Conservation (phyloP, 768 basidiomycete genomes). For the Mycena metata region DNA sequence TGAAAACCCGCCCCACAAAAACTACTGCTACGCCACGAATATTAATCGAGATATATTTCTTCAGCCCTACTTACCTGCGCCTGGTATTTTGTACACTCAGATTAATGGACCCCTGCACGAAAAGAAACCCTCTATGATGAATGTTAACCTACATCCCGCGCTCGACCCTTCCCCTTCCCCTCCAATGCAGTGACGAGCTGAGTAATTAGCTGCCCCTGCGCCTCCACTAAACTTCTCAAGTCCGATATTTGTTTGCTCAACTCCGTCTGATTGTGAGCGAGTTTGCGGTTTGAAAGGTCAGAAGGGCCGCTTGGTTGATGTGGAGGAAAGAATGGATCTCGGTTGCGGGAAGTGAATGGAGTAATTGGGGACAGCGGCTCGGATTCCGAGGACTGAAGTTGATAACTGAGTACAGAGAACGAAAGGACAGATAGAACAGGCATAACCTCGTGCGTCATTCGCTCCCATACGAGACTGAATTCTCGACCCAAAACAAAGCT, state of each 20-base stretch:
- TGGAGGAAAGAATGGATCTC: slow-evolving; percentile 32
- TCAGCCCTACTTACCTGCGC: no score
- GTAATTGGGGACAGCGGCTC: slow-evolving; percentile 39
- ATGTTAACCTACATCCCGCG: slow-evolving; percentile 13
- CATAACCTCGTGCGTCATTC: slow-evolving; percentile 71
- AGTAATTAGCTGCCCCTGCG: slow-evolving; percentile 67
- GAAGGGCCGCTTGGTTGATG: slow-evolving; percentile 35
- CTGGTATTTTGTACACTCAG: slow-evolving; percentile 14
- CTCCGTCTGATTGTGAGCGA: slow-evolving; percentile 76
- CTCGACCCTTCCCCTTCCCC: slow-evolving; percentile 42
- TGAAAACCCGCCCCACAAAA: slow-evolving; percentile 11
- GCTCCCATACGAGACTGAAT: slow-evolving; percentile 92
- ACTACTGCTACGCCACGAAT: slow-evolving; percentile 24
- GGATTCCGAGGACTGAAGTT: slow-evolving; percentile 22
- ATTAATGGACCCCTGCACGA: no score
- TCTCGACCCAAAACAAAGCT: slow-evolving; percentile 93
- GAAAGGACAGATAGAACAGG: slow-evolving; percentile 1
- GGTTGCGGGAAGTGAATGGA: slow-evolving; percentile 34
- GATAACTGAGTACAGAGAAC: slow-evolving; percentile 14
- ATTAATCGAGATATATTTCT: not conserved
- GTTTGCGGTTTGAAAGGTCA: slow-evolving; percentile 70
- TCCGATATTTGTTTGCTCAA: slow-evolving; percentile 75
- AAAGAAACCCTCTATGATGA: no score
- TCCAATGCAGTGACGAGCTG: slow-evolving; percentile 52
- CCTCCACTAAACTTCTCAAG: slow-evolving; percentile 66